A percentile compares a stretch with the other conserved stretches of the same genome.
phyloP scores from a whole-genome alignment of 2,329 filamentous ascomycete genomes.

The Colletotrichum spaethianum region DNA sequence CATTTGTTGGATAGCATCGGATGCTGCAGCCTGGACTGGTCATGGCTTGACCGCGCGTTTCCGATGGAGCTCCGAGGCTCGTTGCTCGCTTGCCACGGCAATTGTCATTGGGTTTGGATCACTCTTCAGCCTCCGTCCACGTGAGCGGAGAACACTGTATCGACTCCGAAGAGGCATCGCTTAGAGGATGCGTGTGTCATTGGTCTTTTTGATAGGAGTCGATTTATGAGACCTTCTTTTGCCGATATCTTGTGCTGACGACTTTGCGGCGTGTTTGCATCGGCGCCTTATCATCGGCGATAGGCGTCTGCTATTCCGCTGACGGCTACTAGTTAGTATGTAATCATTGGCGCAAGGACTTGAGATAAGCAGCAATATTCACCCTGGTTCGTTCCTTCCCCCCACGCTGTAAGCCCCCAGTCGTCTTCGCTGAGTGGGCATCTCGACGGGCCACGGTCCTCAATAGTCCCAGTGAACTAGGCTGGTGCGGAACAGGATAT shows the following conservation, averaged over 20 bases:
- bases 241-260: slow-evolving; percentile 13
- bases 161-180: slow-evolving; percentile 3
- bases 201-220: not conserved
- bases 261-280: slow-evolving; percentile 1
- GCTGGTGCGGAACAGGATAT: not conserved
- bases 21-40: not conserved
- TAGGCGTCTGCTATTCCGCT: not conserved
- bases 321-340: not conserved
- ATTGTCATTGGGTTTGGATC: not conserved
- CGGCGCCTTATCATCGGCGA: slow-evolving; percentile 14
- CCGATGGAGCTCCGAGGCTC: not conserved
- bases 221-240: slow-evolving; percentile 14
- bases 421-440: not conserved
- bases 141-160: slow-evolving; percentile 21
- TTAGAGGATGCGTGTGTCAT: not conserved
- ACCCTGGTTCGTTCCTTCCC: not conserved
- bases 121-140: slow-evolving; percentile 2
- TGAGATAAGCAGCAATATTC: slow-evolving; percentile 30
- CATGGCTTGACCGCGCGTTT: not conserved
- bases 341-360: not conserved
- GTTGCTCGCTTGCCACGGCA: not conserved
- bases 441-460: not conserved
- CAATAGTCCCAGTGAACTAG: not conserved
- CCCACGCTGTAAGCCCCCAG: slow-evolving; percentile 8
- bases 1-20: not conserved